Percentiles rank a stretch among this genome's conserved stretches.
Evolutionary conservation across 768 basidiomycete species (phyloP).

Genomic region (Mycena latifolia): DNA sequence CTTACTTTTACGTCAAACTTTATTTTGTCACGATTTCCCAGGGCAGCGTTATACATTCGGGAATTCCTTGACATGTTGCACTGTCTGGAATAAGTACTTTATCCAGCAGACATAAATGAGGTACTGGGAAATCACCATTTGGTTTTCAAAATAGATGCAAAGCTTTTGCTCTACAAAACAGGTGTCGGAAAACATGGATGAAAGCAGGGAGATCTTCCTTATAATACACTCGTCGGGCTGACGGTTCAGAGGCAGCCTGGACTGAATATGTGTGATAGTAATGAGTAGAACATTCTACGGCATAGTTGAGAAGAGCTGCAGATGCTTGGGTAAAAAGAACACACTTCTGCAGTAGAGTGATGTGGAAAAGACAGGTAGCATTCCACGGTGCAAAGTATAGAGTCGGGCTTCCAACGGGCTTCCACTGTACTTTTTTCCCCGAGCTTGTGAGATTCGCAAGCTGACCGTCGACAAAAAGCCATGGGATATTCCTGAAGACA

Average conservation of each 20-base stretch:
- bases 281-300: too few species aligned
- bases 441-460: neutral
- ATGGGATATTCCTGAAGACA: too few species aligned
- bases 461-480: neutral
- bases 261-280: too few species aligned
- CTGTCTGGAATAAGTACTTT: too few species aligned
- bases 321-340: too few species aligned
- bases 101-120: too few species aligned
- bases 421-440: neutral
- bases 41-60: neutral
- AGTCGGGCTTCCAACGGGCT: too few species aligned
- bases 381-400: neutral
- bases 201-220: neutral
- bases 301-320: too few species aligned
- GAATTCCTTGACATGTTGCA: too few species aligned
- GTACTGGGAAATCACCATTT: slow-evolving; percentile 7
- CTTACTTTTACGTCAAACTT: too few species aligned
- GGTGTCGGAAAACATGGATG: slow-evolving; percentile 7
- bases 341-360: neutral
- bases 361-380: neutral
- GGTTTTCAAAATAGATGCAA: slow-evolving; percentile 10
- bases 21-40: too few species aligned
- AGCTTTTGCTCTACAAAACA: slow-evolving; percentile 2
- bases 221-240: neutral
- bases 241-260: too few species aligned